Evolutionary conservation across 345 rosid species (phyloP).

Genomic region (Melaleuca alternifolia): DNA sequence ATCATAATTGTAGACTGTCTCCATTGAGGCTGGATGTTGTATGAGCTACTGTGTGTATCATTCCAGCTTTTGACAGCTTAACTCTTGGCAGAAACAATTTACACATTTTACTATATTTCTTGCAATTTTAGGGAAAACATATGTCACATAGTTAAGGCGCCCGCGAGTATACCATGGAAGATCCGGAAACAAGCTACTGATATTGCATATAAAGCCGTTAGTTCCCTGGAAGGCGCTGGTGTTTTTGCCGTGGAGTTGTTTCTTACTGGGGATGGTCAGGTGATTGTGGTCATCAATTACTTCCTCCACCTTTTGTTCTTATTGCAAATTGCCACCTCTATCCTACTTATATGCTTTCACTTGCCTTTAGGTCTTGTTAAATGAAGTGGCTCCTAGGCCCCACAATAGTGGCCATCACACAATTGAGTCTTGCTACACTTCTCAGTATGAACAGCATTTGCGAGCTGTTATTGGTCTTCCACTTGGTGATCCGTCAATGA

Average conservation of each 20-base stretch:
- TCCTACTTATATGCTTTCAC: neutral
- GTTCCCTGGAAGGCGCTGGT: constrained; percentile 91
- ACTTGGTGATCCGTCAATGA: constrained; percentile 96
- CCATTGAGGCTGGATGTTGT: neutral
- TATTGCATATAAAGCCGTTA: constrained; percentile 68
- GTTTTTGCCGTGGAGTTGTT: constrained; percentile 94
- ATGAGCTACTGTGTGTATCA: neutral
- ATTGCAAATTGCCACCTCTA: neutral
- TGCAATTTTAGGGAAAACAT: constrained; percentile 65
- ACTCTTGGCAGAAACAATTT: neutral
- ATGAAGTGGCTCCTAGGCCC: constrained; percentile 98
- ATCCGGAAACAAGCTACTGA: constrained; percentile 70
- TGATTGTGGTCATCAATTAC: constrained; percentile 4
- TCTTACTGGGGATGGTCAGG: constrained; percentile 77
- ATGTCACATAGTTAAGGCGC: constrained; percentile 93
- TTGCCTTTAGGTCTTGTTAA: constrained; percentile 54
- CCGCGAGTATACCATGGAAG: constrained; percentile 79
- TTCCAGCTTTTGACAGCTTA: neutral
- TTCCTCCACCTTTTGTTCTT: neutral
- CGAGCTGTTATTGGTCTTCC: constrained; percentile 92
- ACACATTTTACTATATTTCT: neutral
- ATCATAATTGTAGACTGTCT: neutral
- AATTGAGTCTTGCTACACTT: constrained; percentile 88
- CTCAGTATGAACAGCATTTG: constrained; percentile 89
- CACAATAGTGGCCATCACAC: constrained; percentile 99